phyloP scores from a whole-genome alignment of 2,329 filamentous ascomycete species.

The Aspergillus neotritici region DNA sequence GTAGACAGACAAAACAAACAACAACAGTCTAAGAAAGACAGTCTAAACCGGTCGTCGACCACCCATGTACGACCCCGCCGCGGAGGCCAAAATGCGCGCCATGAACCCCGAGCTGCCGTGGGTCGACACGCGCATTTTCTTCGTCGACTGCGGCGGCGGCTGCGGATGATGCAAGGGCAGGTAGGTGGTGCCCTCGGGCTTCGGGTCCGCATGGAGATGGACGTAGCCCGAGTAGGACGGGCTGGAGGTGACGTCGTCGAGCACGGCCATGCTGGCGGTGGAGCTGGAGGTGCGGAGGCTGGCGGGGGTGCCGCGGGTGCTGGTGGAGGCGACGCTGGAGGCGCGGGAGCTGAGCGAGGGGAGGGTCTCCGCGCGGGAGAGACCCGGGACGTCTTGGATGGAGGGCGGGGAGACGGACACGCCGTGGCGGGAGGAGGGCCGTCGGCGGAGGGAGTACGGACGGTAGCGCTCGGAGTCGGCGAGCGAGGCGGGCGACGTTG shows the following conservation, averaged over 20 bases:
- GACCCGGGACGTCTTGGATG: slow-evolving; percentile 38
- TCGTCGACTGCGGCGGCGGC: slow-evolving; percentile 36
- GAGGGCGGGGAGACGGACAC: slow-evolving; percentile 42
- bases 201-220: slow-evolving; percentile 28
- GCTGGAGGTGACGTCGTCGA: slow-evolving; percentile 30
- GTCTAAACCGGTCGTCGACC: slow-evolving; percentile 16
- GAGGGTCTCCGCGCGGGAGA: slow-evolving; percentile 38
- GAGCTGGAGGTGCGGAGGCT: slow-evolving; percentile 38
- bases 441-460: slow-evolving; percentile 28
- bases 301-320: slow-evolving; percentile 37
- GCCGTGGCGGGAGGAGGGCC: slow-evolving; percentile 28
- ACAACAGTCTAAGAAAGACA: too few relatives aligned
- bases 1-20: too few relatives aligned
- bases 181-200: slow-evolving; percentile 19
- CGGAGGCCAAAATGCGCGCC: slow-evolving; percentile 40
- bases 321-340: slow-evolving; percentile 41
- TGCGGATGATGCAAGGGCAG: slow-evolving; percentile 11
- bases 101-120: slow-evolving; percentile 36
- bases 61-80: slow-evolving; percentile 38
- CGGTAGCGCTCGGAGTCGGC: slow-evolving; percentile 33
- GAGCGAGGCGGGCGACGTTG: slow-evolving; percentile 21
- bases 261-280: slow-evolving; percentile 29
- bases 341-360: slow-evolving; percentile 40
- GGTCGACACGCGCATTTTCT: slow-evolving; percentile 36
- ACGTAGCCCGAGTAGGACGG: slow-evolving; percentile 34